These are phyloP conservation scores for Piromyces sp. DNA, from an alignment of 192 early-diverging fungal species.

Conservation along the genomic window DNA sequence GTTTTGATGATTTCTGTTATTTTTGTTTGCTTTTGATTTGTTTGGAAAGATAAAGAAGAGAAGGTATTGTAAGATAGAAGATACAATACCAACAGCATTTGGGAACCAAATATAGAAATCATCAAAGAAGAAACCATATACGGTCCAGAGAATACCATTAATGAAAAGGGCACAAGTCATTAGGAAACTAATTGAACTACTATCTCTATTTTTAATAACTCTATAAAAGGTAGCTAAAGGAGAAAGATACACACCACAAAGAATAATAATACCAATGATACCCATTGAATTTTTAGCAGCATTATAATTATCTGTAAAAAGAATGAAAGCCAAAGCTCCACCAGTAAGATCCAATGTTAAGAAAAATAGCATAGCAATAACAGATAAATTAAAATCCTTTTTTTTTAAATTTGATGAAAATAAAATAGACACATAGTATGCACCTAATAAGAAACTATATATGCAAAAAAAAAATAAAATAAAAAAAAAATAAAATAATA, in stretches of 20 bases:
- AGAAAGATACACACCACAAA: neutral
- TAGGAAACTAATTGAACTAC: neutral
- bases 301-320: neutral
- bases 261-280: neutral
- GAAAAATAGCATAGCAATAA: too few relatives aligned
- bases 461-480: too few relatives aligned
- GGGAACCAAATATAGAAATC: neutral
- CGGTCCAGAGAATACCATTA: neutral
- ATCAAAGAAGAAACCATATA: neutral
- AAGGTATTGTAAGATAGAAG: too few relatives aligned
- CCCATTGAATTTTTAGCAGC: neutral
- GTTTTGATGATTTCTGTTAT: too few relatives aligned
- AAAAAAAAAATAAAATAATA: too few relatives aligned
- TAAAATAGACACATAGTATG: too few relatives aligned
- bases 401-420: too few relatives aligned
- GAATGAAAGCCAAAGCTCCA: neutral
- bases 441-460: too few relatives aligned
- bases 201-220: neutral
- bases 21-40: too few relatives aligned
- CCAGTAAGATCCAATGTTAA: neutral
- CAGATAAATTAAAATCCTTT: too few relatives aligned
- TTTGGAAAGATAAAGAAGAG: too few relatives aligned
- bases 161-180: neutral
- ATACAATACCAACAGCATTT: too few relatives aligned
- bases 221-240: neutral